phyloP scores from a whole-genome alignment of 305 asterid genomes.

The Fraxinus ornus region DNA sequence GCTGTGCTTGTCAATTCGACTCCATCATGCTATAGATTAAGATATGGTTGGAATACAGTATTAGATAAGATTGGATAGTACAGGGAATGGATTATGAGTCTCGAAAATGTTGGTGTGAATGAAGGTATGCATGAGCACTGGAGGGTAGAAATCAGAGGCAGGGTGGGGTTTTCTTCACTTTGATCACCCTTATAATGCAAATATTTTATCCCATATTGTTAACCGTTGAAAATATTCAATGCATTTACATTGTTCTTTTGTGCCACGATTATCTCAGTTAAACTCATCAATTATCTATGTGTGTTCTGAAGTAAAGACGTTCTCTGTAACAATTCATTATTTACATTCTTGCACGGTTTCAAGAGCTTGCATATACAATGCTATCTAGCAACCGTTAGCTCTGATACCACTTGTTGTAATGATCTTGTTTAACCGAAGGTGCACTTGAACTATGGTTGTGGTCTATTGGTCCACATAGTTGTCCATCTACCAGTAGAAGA shows the following conservation, averaged over 20 bases:
- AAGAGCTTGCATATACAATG: not conserved
- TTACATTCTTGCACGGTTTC: not conserved
- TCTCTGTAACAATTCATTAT: not conserved
- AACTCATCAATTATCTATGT: not conserved
- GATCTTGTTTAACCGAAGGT: not conserved
- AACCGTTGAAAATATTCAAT: not conserved
- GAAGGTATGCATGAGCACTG: not conserved
- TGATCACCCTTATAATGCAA: not conserved
- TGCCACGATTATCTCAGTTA: not conserved
- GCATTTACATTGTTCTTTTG: not conserved
- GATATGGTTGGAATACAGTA: not conserved
- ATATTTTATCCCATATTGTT: not conserved
- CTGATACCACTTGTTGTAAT: not conserved
- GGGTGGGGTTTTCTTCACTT: not conserved
- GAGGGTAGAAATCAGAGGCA: not conserved
- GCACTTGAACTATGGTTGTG: not conserved
- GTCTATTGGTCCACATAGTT: not conserved
- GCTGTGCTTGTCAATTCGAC: not conserved
- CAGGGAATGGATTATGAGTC: not conserved
- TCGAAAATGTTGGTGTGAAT: not conserved
- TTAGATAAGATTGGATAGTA: not conserved
- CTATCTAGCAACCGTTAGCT: not conserved
- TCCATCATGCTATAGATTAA: not conserved
- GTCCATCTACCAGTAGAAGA: not conserved
- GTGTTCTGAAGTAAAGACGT: not conserved